phyloP scores from a whole-genome alignment of 2,329 filamentous ascomycete genomes.

The Pseudogymnoascus sp. region DNA sequence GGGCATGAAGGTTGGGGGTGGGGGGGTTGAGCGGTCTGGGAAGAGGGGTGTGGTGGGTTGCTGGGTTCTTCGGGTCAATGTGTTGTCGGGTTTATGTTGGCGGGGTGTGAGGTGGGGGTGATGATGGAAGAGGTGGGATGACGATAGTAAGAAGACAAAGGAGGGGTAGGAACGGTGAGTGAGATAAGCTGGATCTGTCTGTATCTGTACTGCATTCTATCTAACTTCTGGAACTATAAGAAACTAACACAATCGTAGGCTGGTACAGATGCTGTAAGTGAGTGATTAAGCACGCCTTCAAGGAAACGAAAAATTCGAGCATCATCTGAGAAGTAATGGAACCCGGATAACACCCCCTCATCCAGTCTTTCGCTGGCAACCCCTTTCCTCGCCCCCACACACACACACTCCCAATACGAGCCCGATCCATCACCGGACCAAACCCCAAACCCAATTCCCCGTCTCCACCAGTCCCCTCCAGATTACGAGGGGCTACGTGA shows the following conservation, averaged over 20 bases:
- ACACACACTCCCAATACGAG: neutral
- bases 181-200: neutral
- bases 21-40: neutral
- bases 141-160: neutral
- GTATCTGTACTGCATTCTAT: neutral
- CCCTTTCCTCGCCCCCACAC: neutral
- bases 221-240: neutral
- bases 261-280: neutral
- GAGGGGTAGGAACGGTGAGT: neutral
- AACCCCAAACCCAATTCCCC: neutral
- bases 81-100: constrained; percentile 2
- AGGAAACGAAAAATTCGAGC: neutral
- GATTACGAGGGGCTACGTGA: neutral
- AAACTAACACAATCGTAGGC: constrained; percentile 4
- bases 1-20: neutral
- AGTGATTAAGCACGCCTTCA: neutral
- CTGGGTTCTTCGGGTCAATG: neutral
- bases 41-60: neutral
- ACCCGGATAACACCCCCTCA: neutral
- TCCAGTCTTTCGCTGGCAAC: neutral
- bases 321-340: constrained; percentile 5
- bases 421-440: constrained; percentile 2
- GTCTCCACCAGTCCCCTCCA: neutral
- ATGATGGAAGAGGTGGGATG: neutral
- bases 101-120: neutral